These are phyloP conservation scores for Coprinopsis cinerea DNA, from an alignment of 768 basidiomycete genomes.

Conservation along the genomic window DNA sequence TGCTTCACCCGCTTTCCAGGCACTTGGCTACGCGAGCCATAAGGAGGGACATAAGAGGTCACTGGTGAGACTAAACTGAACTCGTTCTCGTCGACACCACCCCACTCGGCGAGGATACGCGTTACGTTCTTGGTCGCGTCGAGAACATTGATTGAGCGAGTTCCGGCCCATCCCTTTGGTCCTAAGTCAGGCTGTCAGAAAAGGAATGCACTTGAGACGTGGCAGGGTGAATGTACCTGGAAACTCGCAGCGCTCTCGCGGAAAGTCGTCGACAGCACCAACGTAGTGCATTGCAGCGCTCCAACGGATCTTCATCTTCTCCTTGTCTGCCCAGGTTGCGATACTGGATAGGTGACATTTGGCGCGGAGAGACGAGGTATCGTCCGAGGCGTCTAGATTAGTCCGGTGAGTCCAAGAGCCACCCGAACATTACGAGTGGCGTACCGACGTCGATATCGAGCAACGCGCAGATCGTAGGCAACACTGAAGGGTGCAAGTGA, in stretches of 20 bases:
- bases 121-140: conserved; percentile 77
- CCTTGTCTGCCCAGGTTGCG: conserved; percentile 83
- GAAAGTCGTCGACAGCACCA: conserved; percentile 70
- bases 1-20: background rate
- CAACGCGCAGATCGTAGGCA: conserved; percentile 63
- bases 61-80: background rate
- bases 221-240: conserved; percentile 24
- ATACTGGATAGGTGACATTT: conserved; percentile 76
- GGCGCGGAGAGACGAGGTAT: conserved; percentile 1
- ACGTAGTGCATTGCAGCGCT: conserved; percentile 74
- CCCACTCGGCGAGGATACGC: conserved; percentile 49
- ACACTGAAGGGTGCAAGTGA: conserved; percentile 71
- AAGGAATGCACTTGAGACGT: background rate
- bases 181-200: conserved; percentile 28
- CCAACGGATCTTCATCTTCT: conserved; percentile 62
- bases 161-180: conserved; percentile 63
- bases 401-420: background rate
- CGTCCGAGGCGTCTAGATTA: conserved; percentile 18
- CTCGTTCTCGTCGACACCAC: conserved; percentile 19
- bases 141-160: conserved; percentile 56
- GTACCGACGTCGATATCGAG: conserved; percentile 38
- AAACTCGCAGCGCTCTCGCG: conserved; percentile 69
- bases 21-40: background rate
- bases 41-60: background rate
- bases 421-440: background rate